These are phyloP conservation scores for Solanum hybrid DNA, from an alignment of 305 asterid species.

Conservation along the genomic window DNA sequence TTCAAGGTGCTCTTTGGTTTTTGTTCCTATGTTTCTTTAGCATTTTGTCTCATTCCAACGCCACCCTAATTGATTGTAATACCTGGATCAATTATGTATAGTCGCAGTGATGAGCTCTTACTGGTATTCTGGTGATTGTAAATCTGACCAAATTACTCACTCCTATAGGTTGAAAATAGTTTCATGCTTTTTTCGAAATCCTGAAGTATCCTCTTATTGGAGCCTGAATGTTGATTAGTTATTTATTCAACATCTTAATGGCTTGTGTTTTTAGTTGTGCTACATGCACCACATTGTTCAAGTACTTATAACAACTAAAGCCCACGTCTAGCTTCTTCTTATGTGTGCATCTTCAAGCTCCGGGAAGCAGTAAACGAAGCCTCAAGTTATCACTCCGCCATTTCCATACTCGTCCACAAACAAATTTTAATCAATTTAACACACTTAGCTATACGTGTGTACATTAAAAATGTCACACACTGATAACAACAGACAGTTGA, in stretches of 20 bases:
- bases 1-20: neutral
- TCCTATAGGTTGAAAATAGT: neutral
- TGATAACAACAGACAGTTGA: neutral
- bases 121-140: constrained; percentile 7
- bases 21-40: neutral
- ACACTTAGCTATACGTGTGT: neutral
- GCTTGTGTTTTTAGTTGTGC: neutral
- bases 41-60: neutral
- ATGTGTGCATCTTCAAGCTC: neutral
- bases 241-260: neutral
- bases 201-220: neutral
- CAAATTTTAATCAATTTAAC: neutral
- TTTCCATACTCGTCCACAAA: neutral
- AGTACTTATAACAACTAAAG: neutral
- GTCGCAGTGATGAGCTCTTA: neutral
- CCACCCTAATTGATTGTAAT: neutral
- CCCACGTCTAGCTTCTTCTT: neutral
- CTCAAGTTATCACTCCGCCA: neutral
- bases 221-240: neutral
- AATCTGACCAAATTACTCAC: neutral
- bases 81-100: constrained; percentile 1
- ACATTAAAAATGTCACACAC: neutral
- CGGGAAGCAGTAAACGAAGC: neutral
- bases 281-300: neutral
- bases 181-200: neutral